Conservation (phyloP, 2,329 filamentous ascomycete species). For the Xylariaceae sp. region DNA sequence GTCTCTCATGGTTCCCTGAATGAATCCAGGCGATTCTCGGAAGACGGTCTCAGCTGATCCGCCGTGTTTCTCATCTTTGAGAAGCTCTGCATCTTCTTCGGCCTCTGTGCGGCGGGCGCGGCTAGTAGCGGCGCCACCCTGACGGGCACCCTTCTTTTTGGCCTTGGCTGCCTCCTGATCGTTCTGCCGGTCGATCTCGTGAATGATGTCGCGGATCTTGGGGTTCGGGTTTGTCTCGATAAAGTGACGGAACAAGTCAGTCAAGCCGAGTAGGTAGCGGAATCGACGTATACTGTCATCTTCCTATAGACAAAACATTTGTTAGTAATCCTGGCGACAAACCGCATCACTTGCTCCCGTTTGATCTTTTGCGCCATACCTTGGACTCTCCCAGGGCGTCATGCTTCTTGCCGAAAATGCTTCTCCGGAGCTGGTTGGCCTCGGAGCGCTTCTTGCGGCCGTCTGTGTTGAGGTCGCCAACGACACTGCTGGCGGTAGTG, state of each 20-base stretch:
- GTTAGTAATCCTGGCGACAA: conserved; percentile 33
- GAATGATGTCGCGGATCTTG: conserved; percentile 88
- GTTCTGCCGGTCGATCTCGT: conserved; percentile 91
- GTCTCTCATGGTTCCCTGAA: conserved; percentile 87
- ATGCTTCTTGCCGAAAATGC: conserved; percentile 92
- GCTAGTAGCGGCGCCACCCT: conserved; percentile 77
- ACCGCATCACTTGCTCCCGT: conserved; percentile 4
- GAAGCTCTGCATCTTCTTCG: conserved; percentile 89
- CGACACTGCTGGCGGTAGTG: conserved; percentile 77
- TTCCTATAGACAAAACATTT: conserved; percentile 47
- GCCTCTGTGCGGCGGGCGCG: conserved; percentile 87
- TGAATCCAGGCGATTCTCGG: conserved; percentile 86
- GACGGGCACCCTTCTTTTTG: conserved; percentile 72
- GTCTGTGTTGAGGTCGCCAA: conserved; percentile 71
- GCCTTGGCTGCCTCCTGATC: conserved; percentile 64
- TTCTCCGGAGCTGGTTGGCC: conserved; percentile 83
- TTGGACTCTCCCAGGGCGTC: conserved; percentile 88
- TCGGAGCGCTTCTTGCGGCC: conserved; percentile 83
- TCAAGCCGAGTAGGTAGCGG: conserved; percentile 88
- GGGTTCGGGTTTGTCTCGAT: conserved; percentile 97
- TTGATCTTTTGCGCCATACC: conserved; percentile 59
- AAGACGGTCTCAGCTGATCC: conserved; percentile 86
- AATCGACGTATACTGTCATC: conserved; percentile 94
- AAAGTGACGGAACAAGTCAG: conserved; percentile 96
- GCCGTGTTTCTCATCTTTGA: conserved; percentile 84